Conservation (phyloP, 2,329 filamentous ascomycete species). For the Purpureocillium lavendulum region DNA sequence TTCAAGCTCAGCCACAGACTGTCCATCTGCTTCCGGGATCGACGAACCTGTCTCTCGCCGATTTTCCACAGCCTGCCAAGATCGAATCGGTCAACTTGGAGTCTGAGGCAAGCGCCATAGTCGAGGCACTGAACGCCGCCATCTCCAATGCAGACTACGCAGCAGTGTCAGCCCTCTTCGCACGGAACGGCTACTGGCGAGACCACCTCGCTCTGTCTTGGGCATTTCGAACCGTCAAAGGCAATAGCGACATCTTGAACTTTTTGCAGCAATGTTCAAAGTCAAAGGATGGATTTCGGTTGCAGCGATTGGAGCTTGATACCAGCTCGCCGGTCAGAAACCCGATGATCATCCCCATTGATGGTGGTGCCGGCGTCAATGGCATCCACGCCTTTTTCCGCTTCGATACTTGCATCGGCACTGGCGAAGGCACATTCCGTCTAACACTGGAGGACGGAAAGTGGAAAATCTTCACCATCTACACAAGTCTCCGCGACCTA, state of each 20-base stretch:
- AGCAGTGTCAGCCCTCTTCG: conserved; percentile 29
- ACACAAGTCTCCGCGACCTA: conserved; percentile 48
- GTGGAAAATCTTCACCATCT: conserved; percentile 59
- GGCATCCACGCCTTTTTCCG: conserved; percentile 50
- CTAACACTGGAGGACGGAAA: conserved; percentile 31
- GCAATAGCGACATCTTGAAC: conserved; percentile 25
- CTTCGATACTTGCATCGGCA: conserved; percentile 43
- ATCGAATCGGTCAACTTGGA: conserved; percentile 22
- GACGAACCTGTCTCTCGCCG: conserved; percentile 40
- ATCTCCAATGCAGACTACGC: conserved; percentile 26
- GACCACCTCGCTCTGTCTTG: conserved; percentile 50
- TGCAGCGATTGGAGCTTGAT: conserved; percentile 38
- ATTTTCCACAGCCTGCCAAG: conserved; percentile 26
- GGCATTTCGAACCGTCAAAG: conserved; percentile 45
- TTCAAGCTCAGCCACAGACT: too few species aligned
- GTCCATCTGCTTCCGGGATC: conserved; percentile 30
- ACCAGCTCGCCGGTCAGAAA: conserved; percentile 31
- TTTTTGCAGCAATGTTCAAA: conserved; percentile 25
- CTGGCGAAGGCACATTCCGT: conserved; percentile 47
- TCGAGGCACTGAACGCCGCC: conserved; percentile 31
- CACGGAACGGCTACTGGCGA: conserved; percentile 44
- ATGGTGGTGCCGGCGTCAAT: conserved; percentile 36
- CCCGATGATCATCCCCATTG: conserved; percentile 37
- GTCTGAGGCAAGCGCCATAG: conserved; percentile 26
- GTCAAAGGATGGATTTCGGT: conserved; percentile 26